A percentile compares a stretch with the other conserved stretches of the same genome.
Evolutionary conservation across 2,329 filamentous ascomycete genomes (phyloP).

Genomic region (Ascochyta pisi): DNA sequence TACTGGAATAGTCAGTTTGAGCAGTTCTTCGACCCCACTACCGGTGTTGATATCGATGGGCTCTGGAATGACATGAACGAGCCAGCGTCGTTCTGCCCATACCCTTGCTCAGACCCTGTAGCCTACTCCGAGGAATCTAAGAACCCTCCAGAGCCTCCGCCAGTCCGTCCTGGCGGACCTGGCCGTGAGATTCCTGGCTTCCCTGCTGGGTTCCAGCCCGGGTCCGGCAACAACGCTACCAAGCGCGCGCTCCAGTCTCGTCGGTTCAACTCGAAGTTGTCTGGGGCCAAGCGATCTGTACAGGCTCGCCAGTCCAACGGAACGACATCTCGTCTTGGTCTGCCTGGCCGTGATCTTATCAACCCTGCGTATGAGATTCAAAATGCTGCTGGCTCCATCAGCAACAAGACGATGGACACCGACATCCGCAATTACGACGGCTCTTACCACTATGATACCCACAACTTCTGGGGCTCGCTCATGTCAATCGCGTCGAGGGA

Average conservation of each 20-base stretch:
- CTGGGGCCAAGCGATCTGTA: constrained; percentile 20
- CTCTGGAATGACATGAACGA: constrained; percentile 62
- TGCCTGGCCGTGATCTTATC: constrained; percentile 69
- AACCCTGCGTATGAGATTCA: constrained; percentile 70
- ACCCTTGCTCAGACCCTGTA: constrained; percentile 57
- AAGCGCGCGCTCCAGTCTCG: constrained; percentile 19
- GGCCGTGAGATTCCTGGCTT: constrained; percentile 72
- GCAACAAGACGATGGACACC: constrained; percentile 64
- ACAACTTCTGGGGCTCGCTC: constrained; percentile 78
- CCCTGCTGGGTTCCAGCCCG: constrained; percentile 70
- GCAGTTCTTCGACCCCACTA: constrained; percentile 68
- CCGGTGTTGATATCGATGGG: constrained; percentile 76
- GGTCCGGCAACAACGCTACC: constrained; percentile 22
- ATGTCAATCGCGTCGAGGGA: constrained; percentile 71
- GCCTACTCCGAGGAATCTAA: constrained; percentile 51
- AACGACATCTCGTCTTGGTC: constrained; percentile 56
- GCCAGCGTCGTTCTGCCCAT: constrained; percentile 19
- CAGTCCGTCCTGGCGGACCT: constrained; percentile 64
- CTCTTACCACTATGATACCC: constrained; percentile 73
- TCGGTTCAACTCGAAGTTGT: constrained; percentile 4
- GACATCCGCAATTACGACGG: constrained; percentile 72
- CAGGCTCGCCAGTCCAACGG: constrained; percentile 34
- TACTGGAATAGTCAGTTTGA: constrained; percentile 76
- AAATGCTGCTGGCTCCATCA: constrained; percentile 56
- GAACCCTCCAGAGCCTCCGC: constrained; percentile 68